Evolutionary conservation across 805 yeast species (phyloP), one percentile per base, ranked within the genome.

Genomic region (Hanseniaspora taiwanica): DNA sequence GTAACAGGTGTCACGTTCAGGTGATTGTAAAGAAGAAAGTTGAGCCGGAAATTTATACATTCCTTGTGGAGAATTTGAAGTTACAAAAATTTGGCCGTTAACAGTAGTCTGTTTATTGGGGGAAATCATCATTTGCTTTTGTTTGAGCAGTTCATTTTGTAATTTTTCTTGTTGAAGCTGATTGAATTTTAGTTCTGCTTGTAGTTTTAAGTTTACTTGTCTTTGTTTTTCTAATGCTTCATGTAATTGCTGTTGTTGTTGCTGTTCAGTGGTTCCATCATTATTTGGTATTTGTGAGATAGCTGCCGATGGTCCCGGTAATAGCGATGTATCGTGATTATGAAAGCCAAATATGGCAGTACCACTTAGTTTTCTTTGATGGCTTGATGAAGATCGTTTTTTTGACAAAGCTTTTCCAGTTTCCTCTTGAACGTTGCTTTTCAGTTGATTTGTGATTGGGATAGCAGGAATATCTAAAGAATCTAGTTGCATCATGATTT

Each of bases 301-400:
- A 23, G 25, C 7, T n/a, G n/a, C n/a, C n/a, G n/a, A n/a, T n/a
- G n/a, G n/a, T 27, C 13, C 33, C 37, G 20, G 36, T 10, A 33
- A 20, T 19, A 81, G 56, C 36, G 75, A 79, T 43, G 73, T 71
- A 44, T 69, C 68, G 54, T 81, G 87, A 36, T 74, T 76, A 7
- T 68, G 62, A 48, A 71, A 81, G 0, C 93, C 93, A 57, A 81
- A 81, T 21, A 81, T 81, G 2, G 82, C 89, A 3, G 89, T 78
- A 12, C 93, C 93, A 62, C 86, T 78, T 16, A 72, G 65, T 43
- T 75, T 74, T 47, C 83, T 70, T 40, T 69, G 59, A 53, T 81
- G 89, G 20, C 14, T 25, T 25, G 14, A 31, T n/a, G 10, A 31
- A 9, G 18, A 16, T 33, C 8, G 17, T 33, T 33, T 18, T 20